Evolutionary conservation across 352 stramenopile species (phyloP).

Genomic region (Pythium aquatile): DNA sequence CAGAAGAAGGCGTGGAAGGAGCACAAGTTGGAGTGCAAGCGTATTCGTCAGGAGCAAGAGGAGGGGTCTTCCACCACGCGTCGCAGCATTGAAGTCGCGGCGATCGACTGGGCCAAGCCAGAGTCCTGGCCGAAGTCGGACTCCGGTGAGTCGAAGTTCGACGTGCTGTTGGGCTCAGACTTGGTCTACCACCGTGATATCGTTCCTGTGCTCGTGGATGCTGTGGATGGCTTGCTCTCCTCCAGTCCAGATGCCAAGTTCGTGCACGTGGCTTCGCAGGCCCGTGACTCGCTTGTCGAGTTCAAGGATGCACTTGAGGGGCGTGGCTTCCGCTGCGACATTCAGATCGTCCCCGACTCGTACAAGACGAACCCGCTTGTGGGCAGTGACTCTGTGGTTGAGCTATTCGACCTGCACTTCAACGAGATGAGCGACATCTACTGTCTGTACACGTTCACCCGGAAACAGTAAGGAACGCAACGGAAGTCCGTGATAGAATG

Average conservation of each 20-base stretch:
- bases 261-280: conserved; percentile 78
- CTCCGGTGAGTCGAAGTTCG: conserved; percentile 38
- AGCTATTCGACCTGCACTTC: conserved; percentile 86
- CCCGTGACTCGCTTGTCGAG: conserved; percentile 73
- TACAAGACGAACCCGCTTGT: conserved; percentile 88
- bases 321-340: conserved; percentile 56
- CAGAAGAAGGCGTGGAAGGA: conserved; percentile 87
- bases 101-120: conserved; percentile 79
- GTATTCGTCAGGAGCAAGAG: conserved; percentile 45
- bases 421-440: conserved; percentile 90
- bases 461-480: conserved; percentile 27
- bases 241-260: conserved; percentile 47
- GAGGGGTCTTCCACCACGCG: conserved; percentile 8
- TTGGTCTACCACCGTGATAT: conserved; percentile 87
- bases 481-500: conserved; percentile 5
- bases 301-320: conserved; percentile 80
- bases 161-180: conserved; percentile 81
- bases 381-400: conserved; percentile 51
- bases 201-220: conserved; percentile 70
- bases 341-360: conserved; percentile 69
- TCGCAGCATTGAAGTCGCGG: conserved; percentile 53
- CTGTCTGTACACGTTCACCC: conserved; percentile 84
- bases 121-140: conserved; percentile 62
- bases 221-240: conserved; percentile 69
- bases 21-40: conserved; percentile 83